Evolutionary conservation across 768 basidiomycete species (phyloP).

Genomic region (Rhodotorula babjevae): DNA sequence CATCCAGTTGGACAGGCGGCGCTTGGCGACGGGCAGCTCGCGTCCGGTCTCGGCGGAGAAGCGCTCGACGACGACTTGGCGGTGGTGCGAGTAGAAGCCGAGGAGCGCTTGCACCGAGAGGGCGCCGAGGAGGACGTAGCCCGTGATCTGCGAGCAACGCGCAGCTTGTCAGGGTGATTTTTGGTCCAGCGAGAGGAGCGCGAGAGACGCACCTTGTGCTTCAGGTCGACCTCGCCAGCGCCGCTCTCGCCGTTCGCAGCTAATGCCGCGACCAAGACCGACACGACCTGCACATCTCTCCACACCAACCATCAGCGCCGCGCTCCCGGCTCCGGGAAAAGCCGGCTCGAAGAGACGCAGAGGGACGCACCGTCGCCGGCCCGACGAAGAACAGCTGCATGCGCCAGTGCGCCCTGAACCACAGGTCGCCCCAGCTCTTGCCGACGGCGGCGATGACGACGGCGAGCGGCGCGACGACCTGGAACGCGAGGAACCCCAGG

Average conservation of each 20-base stretch:
- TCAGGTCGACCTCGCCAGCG: not conserved
- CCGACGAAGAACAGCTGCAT: not conserved
- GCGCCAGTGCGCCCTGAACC: conserved; percentile 19
- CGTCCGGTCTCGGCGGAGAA: not conserved
- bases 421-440: not conserved
- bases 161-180: not conserved
- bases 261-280: not conserved
- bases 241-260: not conserved
- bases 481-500: conserved; percentile 18
- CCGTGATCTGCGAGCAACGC: not conserved
- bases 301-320: no score
- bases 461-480: conserved; percentile 9
- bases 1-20: not conserved
- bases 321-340: no score
- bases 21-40: not conserved
- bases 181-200: not conserved
- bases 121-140: conserved; percentile 12
- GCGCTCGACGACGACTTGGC: not conserved
- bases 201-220: conserved; percentile 5
- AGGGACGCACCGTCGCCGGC: not conserved
- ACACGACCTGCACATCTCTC: not conserved
- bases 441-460: conserved; percentile 19
- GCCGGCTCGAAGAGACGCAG: no score
- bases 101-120: not conserved
- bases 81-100: not conserved